Base-by-base conservation (phyloP, 2,329 filamentous ascomycete species). In the Camptophora hylomeconis region DNA sequence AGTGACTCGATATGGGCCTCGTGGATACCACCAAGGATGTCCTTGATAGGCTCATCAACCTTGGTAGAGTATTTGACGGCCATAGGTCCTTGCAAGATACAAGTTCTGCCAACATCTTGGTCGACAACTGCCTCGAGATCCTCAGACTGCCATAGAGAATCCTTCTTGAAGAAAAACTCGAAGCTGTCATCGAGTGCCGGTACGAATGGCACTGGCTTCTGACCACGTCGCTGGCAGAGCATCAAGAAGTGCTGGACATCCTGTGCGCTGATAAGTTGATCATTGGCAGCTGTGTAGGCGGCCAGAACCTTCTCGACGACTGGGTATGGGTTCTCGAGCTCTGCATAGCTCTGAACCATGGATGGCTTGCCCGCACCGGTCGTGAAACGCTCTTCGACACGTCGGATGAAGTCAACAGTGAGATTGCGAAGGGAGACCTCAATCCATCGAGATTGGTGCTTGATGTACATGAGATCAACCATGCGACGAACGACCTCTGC, bases 161-260 rank as follows among this genome's bases (percentile, higher is more conserved):
- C 89, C 65, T 98, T 98, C 75, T 98, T 98, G 77, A 98, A 98
- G 65, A 83, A 98, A 61, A 92, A 93, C 53, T 98, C 89, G 44
- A 98, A 98, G 52, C 87, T 93, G 39, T 92, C 84, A 47, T 98
- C 89, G 13, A 98, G 68, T n/a, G 80, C 68, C 4, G 89, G 89
- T 17, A 98, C 86, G 52, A 98, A 98, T 1, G 87, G 89, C 16
- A 92, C 81, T 2, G 89, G 89, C 69, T 98, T 98, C 65, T 98
- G 89, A 21, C 78, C 79, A 26, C 80, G 81, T 20, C 84, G 77
- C 60, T 89, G 77, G 67, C 86, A 95, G 23, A 98, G 75, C 18
- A 92, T 67, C 30, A 98, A 59, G 67, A 98, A 95, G 59, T 95
- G 80, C 60, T 98, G 89, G 7, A 93, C 84, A 60, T 98, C 89